Percentiles rank a stretch among this genome's conserved stretches.
Evolutionary conservation across 768 basidiomycete genomes (phyloP).

Genomic region (Stropharia rugosoannulata): DNA sequence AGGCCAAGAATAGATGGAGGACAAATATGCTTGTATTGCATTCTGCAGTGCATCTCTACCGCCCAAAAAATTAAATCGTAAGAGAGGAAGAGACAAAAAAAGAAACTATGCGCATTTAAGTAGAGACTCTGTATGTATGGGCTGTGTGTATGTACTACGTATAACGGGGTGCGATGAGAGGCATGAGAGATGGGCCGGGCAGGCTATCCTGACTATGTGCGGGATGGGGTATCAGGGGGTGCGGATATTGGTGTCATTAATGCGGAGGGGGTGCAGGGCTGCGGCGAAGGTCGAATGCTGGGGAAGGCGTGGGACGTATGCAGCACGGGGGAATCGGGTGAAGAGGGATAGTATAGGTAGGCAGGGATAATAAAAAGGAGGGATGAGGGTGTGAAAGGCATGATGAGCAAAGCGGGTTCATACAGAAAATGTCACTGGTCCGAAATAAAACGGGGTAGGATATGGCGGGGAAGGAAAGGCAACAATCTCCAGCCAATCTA

Average conservation of each 20-base stretch:
- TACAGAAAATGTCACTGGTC: background rate
- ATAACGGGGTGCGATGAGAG: background rate
- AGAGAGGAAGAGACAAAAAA: background rate
- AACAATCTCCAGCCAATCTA: background rate
- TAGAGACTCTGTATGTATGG: slow-evolving; percentile 2
- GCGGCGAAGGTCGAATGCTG: background rate
- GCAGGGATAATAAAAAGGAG: background rate
- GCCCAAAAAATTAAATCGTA: background rate
- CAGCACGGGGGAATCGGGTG: background rate
- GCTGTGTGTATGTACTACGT: background rate
- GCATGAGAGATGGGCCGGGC: background rate
- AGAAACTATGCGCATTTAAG: slow-evolving; percentile 1
- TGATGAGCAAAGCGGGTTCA: background rate
- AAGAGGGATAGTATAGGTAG: background rate
- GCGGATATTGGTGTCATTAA: background rate
- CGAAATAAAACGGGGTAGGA: background rate
- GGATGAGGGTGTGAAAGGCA: background rate
- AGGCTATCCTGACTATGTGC: background rate
- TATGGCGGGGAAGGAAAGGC: background rate
- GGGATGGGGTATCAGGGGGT: background rate
- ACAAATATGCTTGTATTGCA: background rate
- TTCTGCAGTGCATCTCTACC: background rate
- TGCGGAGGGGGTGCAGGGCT: background rate
- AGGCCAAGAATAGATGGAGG: too few species aligned
- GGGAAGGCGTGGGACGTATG: background rate